phyloP scores from a whole-genome alignment of 1,284 basidiomycete genomes.

The Cutaneotrichosporon spelunceum region DNA sequence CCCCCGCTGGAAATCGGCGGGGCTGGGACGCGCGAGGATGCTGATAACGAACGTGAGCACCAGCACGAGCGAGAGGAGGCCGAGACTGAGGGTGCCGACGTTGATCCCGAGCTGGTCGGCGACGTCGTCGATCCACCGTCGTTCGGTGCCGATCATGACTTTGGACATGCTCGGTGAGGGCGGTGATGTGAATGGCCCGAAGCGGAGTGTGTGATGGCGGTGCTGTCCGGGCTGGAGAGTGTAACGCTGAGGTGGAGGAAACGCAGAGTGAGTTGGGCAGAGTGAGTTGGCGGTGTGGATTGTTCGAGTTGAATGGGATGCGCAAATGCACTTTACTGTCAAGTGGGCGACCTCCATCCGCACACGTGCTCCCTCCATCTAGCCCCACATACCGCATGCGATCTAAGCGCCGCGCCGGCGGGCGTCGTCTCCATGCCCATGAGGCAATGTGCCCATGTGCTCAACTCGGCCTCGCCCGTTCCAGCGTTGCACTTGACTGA shows the following conservation, averaged over 20 bases:
- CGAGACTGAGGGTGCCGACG: neutral
- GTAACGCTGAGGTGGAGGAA: too few species aligned
- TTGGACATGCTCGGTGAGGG: neutral
- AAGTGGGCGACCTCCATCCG: neutral
- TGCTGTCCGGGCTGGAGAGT: too few species aligned
- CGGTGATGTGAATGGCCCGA: neutral
- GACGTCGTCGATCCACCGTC: neutral
- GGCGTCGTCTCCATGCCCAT: too few species aligned
- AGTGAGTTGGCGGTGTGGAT: neutral
- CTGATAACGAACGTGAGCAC: neutral
- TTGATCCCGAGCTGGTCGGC: neutral
- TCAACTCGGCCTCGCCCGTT: too few species aligned
- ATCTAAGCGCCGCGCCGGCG: too few species aligned
- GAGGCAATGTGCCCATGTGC: too few species aligned
- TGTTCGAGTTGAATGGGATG: neutral
- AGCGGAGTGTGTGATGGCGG: neutral
- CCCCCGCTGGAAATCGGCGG: too few species aligned
- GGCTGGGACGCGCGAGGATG: neutral
- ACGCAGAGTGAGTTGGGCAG: neutral
- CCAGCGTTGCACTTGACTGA: too few species aligned
- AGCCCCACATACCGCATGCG: too few species aligned
- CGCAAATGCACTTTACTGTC: neutral
- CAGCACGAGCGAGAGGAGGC: neutral
- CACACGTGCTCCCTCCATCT: neutral
- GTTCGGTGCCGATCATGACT: neutral